Evolutionary conservation across 139 green algal species (phyloP).

Genomic region (Chlamydomonas sphaeroides): DNA sequence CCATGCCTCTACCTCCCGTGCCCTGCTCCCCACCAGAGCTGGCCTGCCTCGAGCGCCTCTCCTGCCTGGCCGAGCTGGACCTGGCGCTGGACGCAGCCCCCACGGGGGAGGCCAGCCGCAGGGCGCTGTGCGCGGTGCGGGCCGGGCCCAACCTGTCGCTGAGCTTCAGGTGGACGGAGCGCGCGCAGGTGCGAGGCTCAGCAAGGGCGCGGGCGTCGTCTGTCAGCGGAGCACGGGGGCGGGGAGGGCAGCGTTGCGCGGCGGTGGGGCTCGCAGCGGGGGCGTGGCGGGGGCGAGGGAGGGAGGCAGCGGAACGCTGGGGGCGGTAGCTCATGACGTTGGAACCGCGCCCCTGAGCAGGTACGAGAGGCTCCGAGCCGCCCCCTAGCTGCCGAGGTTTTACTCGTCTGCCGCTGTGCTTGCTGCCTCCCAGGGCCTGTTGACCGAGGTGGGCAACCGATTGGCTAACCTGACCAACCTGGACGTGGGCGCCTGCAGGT

Average conservation of each 20-base stretch:
- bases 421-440: slow-evolving; percentile 22
- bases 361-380: too few relatives aligned
- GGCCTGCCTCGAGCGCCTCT: slow-evolving; percentile 24
- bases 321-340: too few relatives aligned
- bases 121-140: slow-evolving; percentile 22
- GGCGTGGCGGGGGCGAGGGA: neutral
- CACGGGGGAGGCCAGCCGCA: neutral
- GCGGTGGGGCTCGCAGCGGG: neutral
- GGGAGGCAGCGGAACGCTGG: too few relatives aligned
- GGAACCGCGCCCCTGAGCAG: too few relatives aligned
- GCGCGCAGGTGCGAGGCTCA: slow-evolving; percentile 17
- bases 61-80: slow-evolving; percentile 24
- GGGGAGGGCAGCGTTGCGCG: too few relatives aligned
- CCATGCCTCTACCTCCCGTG: too few relatives aligned
- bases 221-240: neutral
- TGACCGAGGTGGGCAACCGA: slow-evolving; percentile 26
- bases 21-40: too few relatives aligned
- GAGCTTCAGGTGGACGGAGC: slow-evolving; percentile 28
- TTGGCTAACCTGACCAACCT: slow-evolving; percentile 29
- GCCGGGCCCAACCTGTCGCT: slow-evolving; percentile 19
- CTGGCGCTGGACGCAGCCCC: slow-evolving; percentile 34
- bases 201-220: too few relatives aligned
- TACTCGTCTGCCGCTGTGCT: too few relatives aligned
- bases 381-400: too few relatives aligned
- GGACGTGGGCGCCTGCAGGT: slow-evolving; percentile 41